Conservation (phyloP, 2,329 filamentous ascomycete genomes). For the Fusarium sterilihyphosum region DNA sequence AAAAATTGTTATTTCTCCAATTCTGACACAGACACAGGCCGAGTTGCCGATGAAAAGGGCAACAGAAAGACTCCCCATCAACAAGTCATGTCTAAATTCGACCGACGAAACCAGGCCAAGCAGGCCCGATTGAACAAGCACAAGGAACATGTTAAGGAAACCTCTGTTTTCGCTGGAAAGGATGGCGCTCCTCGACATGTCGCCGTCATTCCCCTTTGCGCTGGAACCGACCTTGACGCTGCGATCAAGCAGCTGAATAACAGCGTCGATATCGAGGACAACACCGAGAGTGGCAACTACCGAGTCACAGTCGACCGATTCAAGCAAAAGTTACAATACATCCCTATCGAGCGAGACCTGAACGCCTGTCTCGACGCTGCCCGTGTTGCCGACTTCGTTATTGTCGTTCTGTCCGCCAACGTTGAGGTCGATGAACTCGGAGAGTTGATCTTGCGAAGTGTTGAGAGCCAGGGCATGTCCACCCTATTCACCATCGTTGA, state of each 20-base stretch:
- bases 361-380: slow-evolving; percentile 85
- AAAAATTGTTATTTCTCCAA: neutral
- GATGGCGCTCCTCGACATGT: slow-evolving; percentile 90
- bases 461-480: slow-evolving; percentile 94
- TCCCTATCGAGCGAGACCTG: slow-evolving; percentile 78
- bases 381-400: slow-evolving; percentile 88
- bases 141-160: slow-evolving; percentile 81
- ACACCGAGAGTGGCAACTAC: slow-evolving; percentile 67
- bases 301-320: slow-evolving; percentile 85
- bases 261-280: slow-evolving; percentile 80
- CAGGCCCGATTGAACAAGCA: slow-evolving; percentile 88
- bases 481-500: slow-evolving; percentile 90
- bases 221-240: slow-evolving; percentile 72
- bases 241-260: slow-evolving; percentile 77
- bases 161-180: slow-evolving; percentile 83
- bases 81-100: slow-evolving; percentile 96
- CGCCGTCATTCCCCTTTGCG: slow-evolving; percentile 85
- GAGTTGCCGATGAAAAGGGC: slow-evolving; percentile 78
- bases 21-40: slow-evolving; percentile 64
- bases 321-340: slow-evolving; percentile 92
- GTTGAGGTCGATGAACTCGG: slow-evolving; percentile 87
- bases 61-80: slow-evolving; percentile 90
- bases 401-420: slow-evolving; percentile 84
- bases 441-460: slow-evolving; percentile 83
- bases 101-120: slow-evolving; percentile 92